These are phyloP conservation scores for Vitis labrusca DNA, from an alignment of 164 flowering plant genomes.

Conservation along the genomic window DNA sequence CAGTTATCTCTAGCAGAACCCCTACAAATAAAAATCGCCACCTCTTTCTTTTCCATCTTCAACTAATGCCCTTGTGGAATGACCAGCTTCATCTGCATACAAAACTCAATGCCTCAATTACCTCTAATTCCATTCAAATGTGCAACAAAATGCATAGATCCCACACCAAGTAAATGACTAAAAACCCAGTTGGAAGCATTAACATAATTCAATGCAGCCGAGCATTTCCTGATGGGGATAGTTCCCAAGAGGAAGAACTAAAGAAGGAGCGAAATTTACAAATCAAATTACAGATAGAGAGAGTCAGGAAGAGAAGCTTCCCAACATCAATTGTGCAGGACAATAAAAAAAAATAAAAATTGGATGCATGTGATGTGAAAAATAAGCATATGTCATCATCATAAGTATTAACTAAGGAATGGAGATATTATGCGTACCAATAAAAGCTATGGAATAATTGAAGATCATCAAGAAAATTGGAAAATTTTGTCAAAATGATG, in stretches of 20 bases:
- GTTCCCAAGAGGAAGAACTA: not conserved
- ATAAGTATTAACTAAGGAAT: not conserved
- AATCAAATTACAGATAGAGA: not conserved
- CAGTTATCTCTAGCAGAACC: conserved; percentile 13
- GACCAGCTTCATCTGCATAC: conserved; percentile 38
- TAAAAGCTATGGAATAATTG: not conserved
- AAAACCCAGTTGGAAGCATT: not conserved
- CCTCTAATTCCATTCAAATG: not conserved
- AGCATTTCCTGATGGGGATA: not conserved
- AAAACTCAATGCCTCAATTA: not conserved
- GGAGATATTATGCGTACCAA: not conserved
- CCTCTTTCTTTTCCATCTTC: conserved; percentile 3
- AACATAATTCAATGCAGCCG: not conserved
- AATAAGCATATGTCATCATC: no score
- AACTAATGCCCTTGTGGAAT: conserved; percentile 11
- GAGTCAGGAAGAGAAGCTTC: no score
- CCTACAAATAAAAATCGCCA: conserved; percentile 23
- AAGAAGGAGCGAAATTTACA: no score
- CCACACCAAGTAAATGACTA: not conserved
- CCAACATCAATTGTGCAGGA: no score
- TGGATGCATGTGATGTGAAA: no score
- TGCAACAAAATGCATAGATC: not conserved
- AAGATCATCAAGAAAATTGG: not conserved
- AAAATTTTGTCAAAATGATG: not conserved
- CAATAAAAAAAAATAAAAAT: no score